Evolutionary conservation across 1,284 basidiomycete genomes (phyloP), one percentile per base, ranked within the genome.

Genomic region (Cutaneotrichosporon dermatis): DNA sequence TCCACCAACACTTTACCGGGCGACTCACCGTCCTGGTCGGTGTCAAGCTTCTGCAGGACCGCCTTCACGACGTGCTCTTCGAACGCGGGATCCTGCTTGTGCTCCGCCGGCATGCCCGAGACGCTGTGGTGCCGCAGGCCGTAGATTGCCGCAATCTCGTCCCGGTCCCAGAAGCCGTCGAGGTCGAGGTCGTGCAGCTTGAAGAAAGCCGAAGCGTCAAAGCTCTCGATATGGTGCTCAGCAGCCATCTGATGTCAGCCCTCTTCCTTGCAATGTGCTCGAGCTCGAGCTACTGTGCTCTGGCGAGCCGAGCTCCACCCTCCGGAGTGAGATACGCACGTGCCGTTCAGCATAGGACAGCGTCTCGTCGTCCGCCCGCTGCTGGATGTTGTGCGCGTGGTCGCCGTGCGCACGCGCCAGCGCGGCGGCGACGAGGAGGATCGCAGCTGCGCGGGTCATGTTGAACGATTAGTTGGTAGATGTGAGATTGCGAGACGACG

Each of bases 71-170:
- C 88, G 58, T 84, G 77, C 61, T 91, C 79, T 97, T 94, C 75
- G 34, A 60, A 50, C n/a, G 34, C 51, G 4, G 43, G 49, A n/a
- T 58, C 58, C 4, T 33, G 85, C 82, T 72, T 90, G 85, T 71
- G 94, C 90, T 57, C 88, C 85, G 54, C 85, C 81, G 43, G 91
- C 88, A 66, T 89, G 25, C 25, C 25, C 78, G 90, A 86, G 16
- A 91, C 90, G 68, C 92, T 92, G 61, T 94, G 84, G 76, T 99
- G 96, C 77, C 98, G 92, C 25, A 99, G 89, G 59, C 95, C 95
- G 69, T 96, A 95, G 46, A 95, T 85, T 6, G 91, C 90, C 74
- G 94, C 87, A 63, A 94, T 88, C 76, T 94, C 90, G 62, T 86
- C 85, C 59, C 82, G 80, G 75, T 89, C 85, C 87, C 89, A 90